phyloP scores from a whole-genome alignment of 495 filamentous ascomycete genomes.

The Niebla homalea region DNA sequence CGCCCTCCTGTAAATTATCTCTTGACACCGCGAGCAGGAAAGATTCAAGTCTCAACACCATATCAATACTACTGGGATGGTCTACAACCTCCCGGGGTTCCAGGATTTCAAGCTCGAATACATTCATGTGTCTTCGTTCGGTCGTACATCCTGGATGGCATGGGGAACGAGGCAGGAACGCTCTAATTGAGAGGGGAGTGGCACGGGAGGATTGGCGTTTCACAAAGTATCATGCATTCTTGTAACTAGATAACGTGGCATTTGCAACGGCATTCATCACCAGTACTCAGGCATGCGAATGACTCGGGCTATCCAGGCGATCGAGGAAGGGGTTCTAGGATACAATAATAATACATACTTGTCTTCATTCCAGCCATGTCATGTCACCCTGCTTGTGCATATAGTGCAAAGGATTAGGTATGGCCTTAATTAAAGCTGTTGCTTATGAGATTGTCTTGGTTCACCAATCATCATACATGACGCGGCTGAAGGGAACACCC shows the following conservation, averaged over 20 bases:
- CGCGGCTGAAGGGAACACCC: no score
- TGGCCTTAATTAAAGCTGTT: no score
- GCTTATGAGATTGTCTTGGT: no score
- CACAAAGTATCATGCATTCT: conserved; percentile 3
- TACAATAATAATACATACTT: conserved; percentile 5
- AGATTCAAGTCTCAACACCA: neutral
- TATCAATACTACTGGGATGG: neutral
- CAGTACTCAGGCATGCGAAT: conserved; percentile 1
- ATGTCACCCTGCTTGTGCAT: no score
- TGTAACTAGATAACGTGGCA: conserved; percentile 15
- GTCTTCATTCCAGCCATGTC: no score
- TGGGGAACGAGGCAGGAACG: neutral
- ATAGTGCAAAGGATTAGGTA: no score
- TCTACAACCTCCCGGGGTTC: neutral
- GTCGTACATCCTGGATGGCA: neutral
- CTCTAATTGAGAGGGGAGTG: conserved; percentile 11
- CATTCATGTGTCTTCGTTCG: neutral
- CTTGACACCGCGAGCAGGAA: neutral
- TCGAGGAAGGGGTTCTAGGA: neutral
- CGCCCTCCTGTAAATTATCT: conserved; percentile 26
- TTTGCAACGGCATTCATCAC: conserved; percentile 4
- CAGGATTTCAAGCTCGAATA: neutral
- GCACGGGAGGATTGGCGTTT: conserved; percentile 2
- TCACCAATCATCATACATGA: no score
- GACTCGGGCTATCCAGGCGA: neutral